A percentile compares a stretch with the other conserved stretches of the same genome.
phyloP scores from a whole-genome alignment of 2,329 filamentous ascomycete species.

The Colletotrichum sp. region DNA sequence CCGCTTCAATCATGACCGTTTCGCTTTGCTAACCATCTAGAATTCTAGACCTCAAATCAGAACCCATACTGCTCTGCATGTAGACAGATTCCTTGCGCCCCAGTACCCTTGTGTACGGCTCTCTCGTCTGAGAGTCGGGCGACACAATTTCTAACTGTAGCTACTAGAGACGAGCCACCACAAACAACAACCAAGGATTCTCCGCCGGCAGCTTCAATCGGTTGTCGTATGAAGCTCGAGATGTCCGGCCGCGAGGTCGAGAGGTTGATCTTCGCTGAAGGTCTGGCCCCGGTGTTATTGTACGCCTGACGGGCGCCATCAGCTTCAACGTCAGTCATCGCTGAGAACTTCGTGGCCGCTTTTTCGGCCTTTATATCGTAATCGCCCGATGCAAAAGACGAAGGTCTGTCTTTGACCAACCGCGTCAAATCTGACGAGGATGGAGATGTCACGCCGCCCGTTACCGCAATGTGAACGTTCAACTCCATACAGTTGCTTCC shows the following conservation, averaged over 20 bases:
- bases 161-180: constrained; percentile 61
- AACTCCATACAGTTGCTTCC: constrained; percentile 55
- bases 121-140: constrained; percentile 63
- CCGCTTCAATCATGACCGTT: background rate
- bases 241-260: constrained; percentile 46
- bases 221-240: constrained; percentile 52
- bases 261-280: background rate
- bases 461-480: constrained; percentile 58
- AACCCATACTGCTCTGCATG: constrained; percentile 67
- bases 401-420: background rate
- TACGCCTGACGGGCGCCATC: constrained; percentile 31
- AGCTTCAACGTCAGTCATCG: background rate
- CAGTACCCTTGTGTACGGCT: constrained; percentile 68
- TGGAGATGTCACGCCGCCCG: constrained; percentile 17
- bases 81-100: constrained; percentile 66
- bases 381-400: background rate
- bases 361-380: background rate
- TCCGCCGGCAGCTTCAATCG: constrained; percentile 63
- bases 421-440: background rate
- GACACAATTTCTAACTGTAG: constrained; percentile 60
- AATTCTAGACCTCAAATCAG: constrained; percentile 25
- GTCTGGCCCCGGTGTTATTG: background rate
- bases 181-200: constrained; percentile 68
- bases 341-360: background rate
- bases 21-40: background rate